phyloP scores from a whole-genome alignment of 352 stramenopile genomes.

The Globisporangium heterothallicum region DNA sequence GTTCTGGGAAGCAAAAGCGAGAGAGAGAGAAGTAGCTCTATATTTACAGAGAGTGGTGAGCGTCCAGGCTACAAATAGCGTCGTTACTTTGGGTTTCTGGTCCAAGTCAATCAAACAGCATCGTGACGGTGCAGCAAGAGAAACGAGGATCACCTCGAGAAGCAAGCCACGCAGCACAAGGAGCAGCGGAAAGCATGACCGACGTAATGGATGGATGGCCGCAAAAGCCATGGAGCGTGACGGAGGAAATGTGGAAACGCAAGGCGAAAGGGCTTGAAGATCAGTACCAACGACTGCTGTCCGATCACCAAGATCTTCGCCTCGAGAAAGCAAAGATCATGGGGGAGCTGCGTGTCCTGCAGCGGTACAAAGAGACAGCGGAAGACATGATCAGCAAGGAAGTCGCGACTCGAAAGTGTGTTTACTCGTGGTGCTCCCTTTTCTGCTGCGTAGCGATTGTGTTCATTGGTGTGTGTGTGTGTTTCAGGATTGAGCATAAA shows the following conservation, averaged over 20 bases:
- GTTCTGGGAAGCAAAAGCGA: neutral
- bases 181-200: conserved; percentile 21
- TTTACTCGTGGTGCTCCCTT: neutral
- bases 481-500: conserved; percentile 49
- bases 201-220: conserved; percentile 49
- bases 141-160: neutral
- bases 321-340: conserved; percentile 65
- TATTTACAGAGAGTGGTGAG: neutral
- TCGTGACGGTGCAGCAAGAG: neutral
- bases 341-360: conserved; percentile 57
- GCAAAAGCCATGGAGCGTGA: conserved; percentile 64
- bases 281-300: conserved; percentile 60
- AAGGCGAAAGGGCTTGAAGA: conserved; percentile 65
- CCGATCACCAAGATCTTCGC: conserved; percentile 63
- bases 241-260: conserved; percentile 74
- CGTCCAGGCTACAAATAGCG: neutral
- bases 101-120: neutral
- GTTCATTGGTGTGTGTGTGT: neutral
- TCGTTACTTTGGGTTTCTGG: neutral
- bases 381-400: conserved; percentile 62
- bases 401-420: conserved; percentile 44
- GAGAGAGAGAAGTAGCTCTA: neutral
- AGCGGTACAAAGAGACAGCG: conserved; percentile 68
- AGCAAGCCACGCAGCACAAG: neutral
- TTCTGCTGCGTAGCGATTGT: neutral